phyloP scores from a whole-genome alignment of 1,284 basidiomycete genomes.

The Wolfiporia cocos region DNA sequence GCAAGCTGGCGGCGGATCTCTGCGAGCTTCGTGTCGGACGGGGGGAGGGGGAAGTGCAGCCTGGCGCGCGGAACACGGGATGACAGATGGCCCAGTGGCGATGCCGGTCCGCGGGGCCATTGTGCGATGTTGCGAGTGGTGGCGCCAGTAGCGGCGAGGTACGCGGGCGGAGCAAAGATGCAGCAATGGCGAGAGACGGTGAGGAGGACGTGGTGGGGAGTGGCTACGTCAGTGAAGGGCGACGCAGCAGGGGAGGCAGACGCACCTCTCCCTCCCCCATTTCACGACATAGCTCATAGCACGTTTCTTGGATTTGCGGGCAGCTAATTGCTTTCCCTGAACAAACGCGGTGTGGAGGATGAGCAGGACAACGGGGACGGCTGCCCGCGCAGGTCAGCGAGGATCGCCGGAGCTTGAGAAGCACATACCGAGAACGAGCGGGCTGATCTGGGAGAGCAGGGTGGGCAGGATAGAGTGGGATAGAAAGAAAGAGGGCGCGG shows the following conservation, averaged over 20 bases:
- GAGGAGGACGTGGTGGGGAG: constrained; percentile 4
- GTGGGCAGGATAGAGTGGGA: constrained; percentile 8
- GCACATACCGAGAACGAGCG: constrained; percentile 20
- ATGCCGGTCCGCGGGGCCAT: too few relatives aligned
- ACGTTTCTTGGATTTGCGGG: constrained; percentile 13
- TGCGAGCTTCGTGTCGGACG: constrained; percentile 46
- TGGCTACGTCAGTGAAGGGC: constrained; percentile 8
- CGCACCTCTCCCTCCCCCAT: constrained; percentile 54
- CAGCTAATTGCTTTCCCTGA: constrained; percentile 21
- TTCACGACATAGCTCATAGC: constrained; percentile 51
- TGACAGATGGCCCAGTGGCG: too few relatives aligned
- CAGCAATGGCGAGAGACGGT: constrained; percentile 2
- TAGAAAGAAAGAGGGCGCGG: too few relatives aligned
- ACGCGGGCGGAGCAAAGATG: constrained; percentile 2
- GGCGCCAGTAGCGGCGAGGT: too few relatives aligned
- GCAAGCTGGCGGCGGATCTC: constrained; percentile 51
- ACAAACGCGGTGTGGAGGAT: constrained; percentile 27
- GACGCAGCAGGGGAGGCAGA: constrained; percentile 9
- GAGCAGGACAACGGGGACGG: constrained; percentile 25
- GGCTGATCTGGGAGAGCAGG: constrained; percentile 22
- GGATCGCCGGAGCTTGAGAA: constrained; percentile 6
- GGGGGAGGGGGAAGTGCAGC: constrained; percentile 52
- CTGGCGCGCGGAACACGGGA: constrained; percentile 24
- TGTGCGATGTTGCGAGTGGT: too few relatives aligned
- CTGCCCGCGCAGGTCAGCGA: constrained; percentile 9